Percentiles rank a stretch among this genome's conserved stretches.
Conservation (phyloP, 768 basidiomycete genomes). For the Botryobasidium botryosum region DNA sequence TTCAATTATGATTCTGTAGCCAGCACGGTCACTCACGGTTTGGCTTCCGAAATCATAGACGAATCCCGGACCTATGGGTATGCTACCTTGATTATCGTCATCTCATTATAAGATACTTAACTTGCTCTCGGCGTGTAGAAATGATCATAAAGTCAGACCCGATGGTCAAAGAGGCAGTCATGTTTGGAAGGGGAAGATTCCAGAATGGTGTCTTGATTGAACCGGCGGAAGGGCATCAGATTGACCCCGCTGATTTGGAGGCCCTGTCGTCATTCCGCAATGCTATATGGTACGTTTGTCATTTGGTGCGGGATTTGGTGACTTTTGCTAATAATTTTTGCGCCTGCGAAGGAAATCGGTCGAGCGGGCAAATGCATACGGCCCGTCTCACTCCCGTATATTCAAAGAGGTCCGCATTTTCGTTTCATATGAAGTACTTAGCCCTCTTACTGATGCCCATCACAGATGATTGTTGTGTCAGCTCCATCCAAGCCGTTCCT, state of each 20-base stretch:
- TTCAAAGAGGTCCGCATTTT: slow-evolving; percentile 9
- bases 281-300: slow-evolving; percentile 8
- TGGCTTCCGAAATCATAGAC: slow-evolving; percentile 6
- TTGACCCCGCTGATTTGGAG: slow-evolving; percentile 1
- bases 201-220: slow-evolving; percentile 26
- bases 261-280: slow-evolving; percentile 5
- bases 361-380: slow-evolving; percentile 16
- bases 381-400: slow-evolving; percentile 8
- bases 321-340: too few relatives aligned
- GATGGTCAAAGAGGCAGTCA: slow-evolving; percentile 20
- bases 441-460: neutral
- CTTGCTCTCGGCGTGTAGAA: slow-evolving; percentile 15
- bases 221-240: slow-evolving; percentile 13
- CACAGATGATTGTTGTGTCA: slow-evolving; percentile 9
- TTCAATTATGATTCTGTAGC: too few relatives aligned
- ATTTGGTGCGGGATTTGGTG: neutral
- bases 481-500: slow-evolving; percentile 5
- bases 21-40: neutral
- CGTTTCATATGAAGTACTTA: neutral
- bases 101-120: too few relatives aligned
- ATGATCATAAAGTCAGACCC: slow-evolving; percentile 22
- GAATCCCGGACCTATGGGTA: slow-evolving; percentile 14
- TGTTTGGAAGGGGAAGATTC: slow-evolving; percentile 27
- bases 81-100: neutral
- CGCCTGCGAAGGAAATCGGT: slow-evolving; percentile 2